Percentiles rank a stretch among this genome's conserved stretches.
phyloP scores from a whole-genome alignment of 768 basidiomycete species.

The Collybiopsis confluens region DNA sequence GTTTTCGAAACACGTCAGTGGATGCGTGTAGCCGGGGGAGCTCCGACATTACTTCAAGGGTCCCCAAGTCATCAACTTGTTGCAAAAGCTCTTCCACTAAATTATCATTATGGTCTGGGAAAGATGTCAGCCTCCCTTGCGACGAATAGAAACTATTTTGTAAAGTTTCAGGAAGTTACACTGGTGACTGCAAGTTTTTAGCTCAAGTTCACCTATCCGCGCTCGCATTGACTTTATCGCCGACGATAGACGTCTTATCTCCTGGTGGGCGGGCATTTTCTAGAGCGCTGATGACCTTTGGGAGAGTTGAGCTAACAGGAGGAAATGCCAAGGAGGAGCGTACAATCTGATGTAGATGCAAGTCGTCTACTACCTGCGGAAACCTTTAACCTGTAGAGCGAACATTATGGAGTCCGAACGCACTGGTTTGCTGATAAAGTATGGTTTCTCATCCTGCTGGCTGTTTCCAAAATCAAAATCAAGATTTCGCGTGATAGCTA shows the following conservation, averaged over 20 bases:
- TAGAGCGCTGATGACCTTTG: slow-evolving; percentile 44
- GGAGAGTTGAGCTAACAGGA: background rate
- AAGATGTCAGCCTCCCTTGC: slow-evolving; percentile 79
- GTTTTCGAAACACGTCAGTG: slow-evolving; percentile 5
- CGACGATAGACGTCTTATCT: slow-evolving; percentile 33
- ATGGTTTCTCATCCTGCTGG: slow-evolving; percentile 40
- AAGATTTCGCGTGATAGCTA: slow-evolving; percentile 70
- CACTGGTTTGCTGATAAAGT: slow-evolving; percentile 66
- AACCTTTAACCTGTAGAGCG: no score
- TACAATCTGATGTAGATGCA: slow-evolving; percentile 46
- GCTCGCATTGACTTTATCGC: slow-evolving; percentile 64
- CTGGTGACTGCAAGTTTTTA: background rate
- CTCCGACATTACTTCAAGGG: slow-evolving; percentile 55
- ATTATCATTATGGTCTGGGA: slow-evolving; percentile 66
- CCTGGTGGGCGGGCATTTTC: slow-evolving; percentile 38
- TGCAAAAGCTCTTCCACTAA: slow-evolving; percentile 55
- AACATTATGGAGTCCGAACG: slow-evolving; percentile 13
- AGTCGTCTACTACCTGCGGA: slow-evolving; percentile 56
- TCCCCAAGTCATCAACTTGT: slow-evolving; percentile 50
- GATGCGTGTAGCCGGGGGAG: background rate
- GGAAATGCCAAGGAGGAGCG: slow-evolving; percentile 15
- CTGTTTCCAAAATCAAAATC: slow-evolving; percentile 64
- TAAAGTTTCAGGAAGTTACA: slow-evolving; percentile 1
- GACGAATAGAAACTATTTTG: slow-evolving; percentile 74
- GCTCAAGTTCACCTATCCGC: slow-evolving; percentile 59